Conservation (phyloP, 345 rosid species). For the Salix viminalis region DNA sequence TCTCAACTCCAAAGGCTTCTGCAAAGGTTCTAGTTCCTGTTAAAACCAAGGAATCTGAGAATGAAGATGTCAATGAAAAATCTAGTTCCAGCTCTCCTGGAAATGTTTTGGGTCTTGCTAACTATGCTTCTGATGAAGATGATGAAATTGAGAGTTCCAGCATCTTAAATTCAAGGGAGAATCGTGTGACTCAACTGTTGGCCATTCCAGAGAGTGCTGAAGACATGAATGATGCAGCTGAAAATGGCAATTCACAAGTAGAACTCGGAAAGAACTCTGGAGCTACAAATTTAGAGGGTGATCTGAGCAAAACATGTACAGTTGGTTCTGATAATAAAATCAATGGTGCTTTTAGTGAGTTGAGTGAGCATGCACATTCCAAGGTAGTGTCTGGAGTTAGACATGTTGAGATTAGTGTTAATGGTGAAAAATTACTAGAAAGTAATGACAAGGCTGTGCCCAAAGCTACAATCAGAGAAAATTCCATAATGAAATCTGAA, state of each 20-base stretch:
- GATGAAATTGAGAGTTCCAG: conserved; percentile 48
- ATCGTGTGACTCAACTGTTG: conserved; percentile 31
- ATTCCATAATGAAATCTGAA: conserved; percentile 19
- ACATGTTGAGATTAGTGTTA: conserved; percentile 26
- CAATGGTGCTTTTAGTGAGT: conserved; percentile 7
- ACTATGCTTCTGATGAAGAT: conserved; percentile 86
- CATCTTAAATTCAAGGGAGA: conserved; percentile 24
- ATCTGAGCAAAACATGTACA: conserved; percentile 17
- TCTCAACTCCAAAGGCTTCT: conserved; percentile 45
- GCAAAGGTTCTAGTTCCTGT: conserved; percentile 46
- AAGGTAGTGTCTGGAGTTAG: not conserved
- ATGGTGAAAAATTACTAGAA: conserved; percentile 21
- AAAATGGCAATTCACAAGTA: conserved; percentile 34
- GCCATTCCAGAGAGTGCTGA: conserved; percentile 30
- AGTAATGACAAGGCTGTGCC: conserved; percentile 23
- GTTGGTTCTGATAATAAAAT: conserved; percentile 21
- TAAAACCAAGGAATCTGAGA: conserved; percentile 33
- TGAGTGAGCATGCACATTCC: conserved; percentile 19
- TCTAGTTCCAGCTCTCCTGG: conserved; percentile 57
- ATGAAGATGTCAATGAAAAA: conserved; percentile 41
- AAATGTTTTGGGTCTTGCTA: conserved; percentile 86
- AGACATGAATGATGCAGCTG: conserved; percentile 24
- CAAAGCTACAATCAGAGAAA: conserved; percentile 15
- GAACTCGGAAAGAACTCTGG: conserved; percentile 22
- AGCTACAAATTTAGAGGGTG: conserved; percentile 19